Conservation (phyloP, 106 monocot genomes). For the Dendrobium chrysotoxum region DNA sequence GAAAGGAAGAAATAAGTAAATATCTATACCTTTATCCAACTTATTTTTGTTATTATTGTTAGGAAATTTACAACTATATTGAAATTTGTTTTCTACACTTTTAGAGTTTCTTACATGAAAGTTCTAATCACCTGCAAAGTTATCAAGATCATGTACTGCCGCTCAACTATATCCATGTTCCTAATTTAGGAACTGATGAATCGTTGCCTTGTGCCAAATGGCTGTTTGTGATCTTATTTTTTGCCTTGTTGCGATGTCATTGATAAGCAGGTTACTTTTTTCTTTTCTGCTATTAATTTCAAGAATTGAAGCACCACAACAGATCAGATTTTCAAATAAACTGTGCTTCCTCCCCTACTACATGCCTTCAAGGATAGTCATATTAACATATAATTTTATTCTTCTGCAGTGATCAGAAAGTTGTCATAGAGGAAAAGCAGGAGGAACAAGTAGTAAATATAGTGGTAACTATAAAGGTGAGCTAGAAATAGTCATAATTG, state of each 20-base stretch:
- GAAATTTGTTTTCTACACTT: too few species aligned
- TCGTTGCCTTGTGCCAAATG: background rate
- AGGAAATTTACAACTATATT: too few species aligned
- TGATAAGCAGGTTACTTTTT: background rate
- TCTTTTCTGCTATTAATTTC: background rate
- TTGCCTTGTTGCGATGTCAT: background rate
- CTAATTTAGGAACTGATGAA: background rate
- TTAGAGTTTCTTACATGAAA: too few species aligned
- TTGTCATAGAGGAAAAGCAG: conserved; percentile 63
- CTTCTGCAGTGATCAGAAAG: conserved; percentile 69
- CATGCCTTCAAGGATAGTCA: background rate
- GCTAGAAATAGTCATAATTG: background rate
- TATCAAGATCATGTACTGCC: too few species aligned
- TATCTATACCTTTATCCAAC: too few species aligned
- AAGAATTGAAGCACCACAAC: background rate
- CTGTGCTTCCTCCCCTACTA: background rate
- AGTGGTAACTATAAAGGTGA: conserved; percentile 67
- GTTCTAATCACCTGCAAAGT: too few species aligned
- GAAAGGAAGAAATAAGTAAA: too few species aligned
- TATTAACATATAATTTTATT: conserved; percentile 2
- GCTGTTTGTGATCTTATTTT: background rate
- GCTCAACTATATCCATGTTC: too few species aligned
- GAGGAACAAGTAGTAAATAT: conserved; percentile 25
- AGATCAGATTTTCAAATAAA: background rate
- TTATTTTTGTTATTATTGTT: too few species aligned